Evolutionary conservation across 306 rosid genomes (phyloP), one percentile per base, ranked within the genome.

Genomic region (Cicer pinnatifidum): DNA sequence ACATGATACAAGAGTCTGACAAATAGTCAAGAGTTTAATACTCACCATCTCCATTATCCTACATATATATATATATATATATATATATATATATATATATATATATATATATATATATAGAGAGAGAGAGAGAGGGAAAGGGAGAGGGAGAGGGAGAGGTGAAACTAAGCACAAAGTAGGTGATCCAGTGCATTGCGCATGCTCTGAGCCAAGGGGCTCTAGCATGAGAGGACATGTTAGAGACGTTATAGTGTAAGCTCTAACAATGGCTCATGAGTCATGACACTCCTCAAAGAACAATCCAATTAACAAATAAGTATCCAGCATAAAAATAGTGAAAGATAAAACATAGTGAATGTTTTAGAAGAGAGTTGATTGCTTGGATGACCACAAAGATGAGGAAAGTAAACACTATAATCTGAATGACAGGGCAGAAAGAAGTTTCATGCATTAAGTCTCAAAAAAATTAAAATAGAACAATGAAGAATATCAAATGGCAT

Each of bases 401-500:
- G 9, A 19, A 12, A 52, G 15, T 11, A 52, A 66, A 71, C 50
- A 58, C 41, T 13, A 17, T 7, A 53, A 37, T 57, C 41, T 51
- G 17, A 48, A 51, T 45, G 47, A 12, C 52, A 6, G 33, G 37
- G 72, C 9, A 47, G 9, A 70, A 50, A 64, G 44, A 63, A 35
- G 35, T 74, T 69, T 23, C 20, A 33, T 11, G 13, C 7, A 28
- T 33, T 17, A 44, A 20, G 13, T 71, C 51, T 23, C 61, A 20
- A 78, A 63, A 15, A 0, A 39, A 7, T 7, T 2, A 69, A 68
- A 67, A 59, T 20, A 53, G 50, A 60, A 53, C 28, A 47, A 10
- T 10, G 50, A 65, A 47, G 44, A 75, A 50, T 20, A 71, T 46
- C 13, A 82, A 77, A 60, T 43, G 75, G 66, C 72, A 72, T 86